phyloP scores from a whole-genome alignment of 805 yeast species.

The Helenozyma baotianmanensis region DNA sequence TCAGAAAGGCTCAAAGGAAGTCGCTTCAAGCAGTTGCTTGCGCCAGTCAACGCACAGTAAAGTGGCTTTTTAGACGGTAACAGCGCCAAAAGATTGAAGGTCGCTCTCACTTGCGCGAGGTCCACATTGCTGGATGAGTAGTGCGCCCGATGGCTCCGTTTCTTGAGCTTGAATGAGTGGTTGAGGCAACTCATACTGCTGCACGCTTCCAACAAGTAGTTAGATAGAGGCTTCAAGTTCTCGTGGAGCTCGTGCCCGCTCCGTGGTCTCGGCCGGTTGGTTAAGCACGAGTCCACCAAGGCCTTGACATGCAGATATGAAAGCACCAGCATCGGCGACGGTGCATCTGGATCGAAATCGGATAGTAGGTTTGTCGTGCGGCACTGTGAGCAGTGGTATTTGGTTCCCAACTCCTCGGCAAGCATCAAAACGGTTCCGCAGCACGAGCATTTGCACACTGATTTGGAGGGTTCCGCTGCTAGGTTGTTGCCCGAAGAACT shows the following conservation, averaged over 20 bases:
- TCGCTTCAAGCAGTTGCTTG: conserved; percentile 48
- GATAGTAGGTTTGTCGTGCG: conserved; percentile 40
- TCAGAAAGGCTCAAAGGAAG: conserved; percentile 32
- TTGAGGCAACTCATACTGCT: conserved; percentile 46
- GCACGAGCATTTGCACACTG: conserved; percentile 31
- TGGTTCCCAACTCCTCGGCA: conserved; percentile 21
- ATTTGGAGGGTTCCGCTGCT: conserved; percentile 3
- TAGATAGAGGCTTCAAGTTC: conserved; percentile 48
- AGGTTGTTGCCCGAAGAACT: conserved; percentile 7
- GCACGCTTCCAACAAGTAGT: conserved; percentile 44
- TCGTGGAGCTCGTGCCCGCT: conserved; percentile 23
- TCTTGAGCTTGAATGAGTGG: conserved; percentile 44
- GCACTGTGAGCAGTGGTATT: conserved; percentile 61
- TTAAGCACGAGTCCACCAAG: conserved; percentile 32
- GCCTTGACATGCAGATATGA: conserved; percentile 30
- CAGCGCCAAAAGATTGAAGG: conserved; percentile 42
- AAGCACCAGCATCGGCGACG: conserved; percentile 7
- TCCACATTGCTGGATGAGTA: conserved; percentile 49
- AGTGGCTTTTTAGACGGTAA: conserved; percentile 63
- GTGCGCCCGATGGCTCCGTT: conserved; percentile 25
- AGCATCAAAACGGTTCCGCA: conserved; percentile 34
- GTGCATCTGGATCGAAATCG: conserved; percentile 5
- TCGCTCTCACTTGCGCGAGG: conserved; percentile 40
- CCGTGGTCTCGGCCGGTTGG: conserved; percentile 7
- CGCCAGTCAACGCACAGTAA: conserved; percentile 48